Percentiles rank a stretch among this genome's conserved stretches.
Evolutionary conservation across 169 alveolate genomes (phyloP).

Genomic region (Ichthyophthirius multifiliis): DNA sequence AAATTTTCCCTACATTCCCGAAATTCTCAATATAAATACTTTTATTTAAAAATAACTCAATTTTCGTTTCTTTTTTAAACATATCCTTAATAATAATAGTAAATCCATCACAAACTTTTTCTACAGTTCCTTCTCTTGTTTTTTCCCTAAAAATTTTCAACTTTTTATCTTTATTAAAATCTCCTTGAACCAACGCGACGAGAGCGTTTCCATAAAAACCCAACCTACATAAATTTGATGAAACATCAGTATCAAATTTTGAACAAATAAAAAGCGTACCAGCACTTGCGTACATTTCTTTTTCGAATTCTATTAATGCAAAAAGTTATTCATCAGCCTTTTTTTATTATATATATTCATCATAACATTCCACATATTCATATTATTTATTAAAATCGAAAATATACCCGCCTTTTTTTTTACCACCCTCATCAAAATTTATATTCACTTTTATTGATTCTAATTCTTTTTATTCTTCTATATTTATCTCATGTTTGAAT

Average conservation of each 20-base stretch:
- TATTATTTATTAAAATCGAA: conserved; percentile 1
- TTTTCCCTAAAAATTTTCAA: conserved; percentile 71
- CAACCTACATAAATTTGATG: conserved; percentile 73
- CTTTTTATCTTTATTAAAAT: background rate
- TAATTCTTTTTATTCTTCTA: background rate
- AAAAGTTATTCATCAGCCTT: conserved; percentile 35
- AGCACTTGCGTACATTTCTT: conserved; percentile 52
- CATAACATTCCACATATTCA: conserved; percentile 38
- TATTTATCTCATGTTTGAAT: background rate
- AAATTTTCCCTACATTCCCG: conserved; percentile 61
- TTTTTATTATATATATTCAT: conserved; percentile 17
- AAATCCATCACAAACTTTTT: conserved; percentile 58
- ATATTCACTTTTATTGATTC: conserved; percentile 10
- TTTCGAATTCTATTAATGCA: conserved; percentile 64
- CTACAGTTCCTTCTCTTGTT: conserved; percentile 66
- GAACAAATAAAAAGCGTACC: conserved; percentile 69
- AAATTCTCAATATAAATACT: conserved; percentile 30
- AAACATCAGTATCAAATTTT: conserved; percentile 73
- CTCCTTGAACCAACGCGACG: conserved; percentile 16
- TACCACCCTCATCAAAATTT: conserved; percentile 7
- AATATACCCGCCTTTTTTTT: conserved; percentile 16
- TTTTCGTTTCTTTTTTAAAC: conserved; percentile 80
- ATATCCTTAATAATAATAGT: conserved; percentile 64
- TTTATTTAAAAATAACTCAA: conserved; percentile 44
- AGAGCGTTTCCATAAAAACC: conserved; percentile 75